Evolutionary conservation across 148 eudicot genomes (phyloP).

Genomic region (Silene latifolia): DNA sequence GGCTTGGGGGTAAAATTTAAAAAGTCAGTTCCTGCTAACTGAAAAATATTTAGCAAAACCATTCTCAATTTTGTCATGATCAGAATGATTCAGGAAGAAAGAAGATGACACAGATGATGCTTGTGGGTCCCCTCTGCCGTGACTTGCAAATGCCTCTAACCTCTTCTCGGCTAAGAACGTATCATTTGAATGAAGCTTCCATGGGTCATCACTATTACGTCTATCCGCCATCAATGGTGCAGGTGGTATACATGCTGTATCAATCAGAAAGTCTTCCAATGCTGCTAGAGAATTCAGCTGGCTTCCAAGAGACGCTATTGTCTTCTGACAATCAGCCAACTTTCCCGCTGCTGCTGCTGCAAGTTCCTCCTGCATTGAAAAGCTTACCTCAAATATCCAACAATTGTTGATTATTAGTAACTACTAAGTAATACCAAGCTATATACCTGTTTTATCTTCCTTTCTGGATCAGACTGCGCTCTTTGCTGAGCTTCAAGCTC

Average conservation of each 20-base stretch:
- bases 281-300: constrained; percentile 69
- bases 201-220: constrained; percentile 31
- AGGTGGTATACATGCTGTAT: constrained; percentile 45
- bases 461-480: constrained; percentile 30
- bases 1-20: neutral
- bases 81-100: constrained; percentile 22
- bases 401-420: neutral
- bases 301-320: constrained; percentile 63
- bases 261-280: constrained; percentile 61
- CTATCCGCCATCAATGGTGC: constrained; percentile 23
- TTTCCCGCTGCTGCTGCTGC: constrained; percentile 72
- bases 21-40: constrained; percentile 39
- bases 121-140: constrained; percentile 28
- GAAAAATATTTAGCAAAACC: constrained; percentile 64
- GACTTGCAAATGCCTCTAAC: constrained; percentile 23
- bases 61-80: constrained; percentile 40
- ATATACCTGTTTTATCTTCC: constrained; percentile 59
- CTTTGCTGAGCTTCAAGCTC: constrained; percentile 33
- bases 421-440: neutral
- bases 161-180: constrained; percentile 29
- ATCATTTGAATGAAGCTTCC: constrained; percentile 48
- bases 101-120: constrained; percentile 34
- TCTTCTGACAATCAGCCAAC: constrained; percentile 74
- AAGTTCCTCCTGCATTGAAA: constrained; percentile 14
- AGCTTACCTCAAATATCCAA: neutral